Evolutionary conservation across 148 eudicot genomes (phyloP).

Genomic region (Fagopyrum homotropicum): DNA sequence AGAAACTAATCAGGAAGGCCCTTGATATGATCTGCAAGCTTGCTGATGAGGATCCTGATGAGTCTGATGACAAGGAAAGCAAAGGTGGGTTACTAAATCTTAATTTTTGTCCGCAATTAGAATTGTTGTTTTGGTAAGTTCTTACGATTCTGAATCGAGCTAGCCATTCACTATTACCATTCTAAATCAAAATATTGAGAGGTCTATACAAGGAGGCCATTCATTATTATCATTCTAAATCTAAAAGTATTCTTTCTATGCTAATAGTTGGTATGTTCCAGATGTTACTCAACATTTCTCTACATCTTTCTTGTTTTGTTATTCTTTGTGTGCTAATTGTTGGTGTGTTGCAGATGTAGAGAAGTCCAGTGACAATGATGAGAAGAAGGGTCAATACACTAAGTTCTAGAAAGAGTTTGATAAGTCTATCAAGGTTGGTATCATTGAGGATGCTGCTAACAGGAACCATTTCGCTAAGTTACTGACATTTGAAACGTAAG

Average conservation of each 20-base stretch:
- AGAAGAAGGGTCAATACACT: conserved; percentile 86
- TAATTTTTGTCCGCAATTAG: background rate
- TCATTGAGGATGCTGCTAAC: conserved; percentile 95
- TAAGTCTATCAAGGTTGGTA: conserved; percentile 94
- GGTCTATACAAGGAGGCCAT: no score
- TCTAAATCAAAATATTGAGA: background rate
- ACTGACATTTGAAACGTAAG: conserved; percentile 85
- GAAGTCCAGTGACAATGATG: conserved; percentile 61
- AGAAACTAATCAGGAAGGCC: conserved; percentile 94
- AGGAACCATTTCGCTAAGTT: conserved; percentile 95
- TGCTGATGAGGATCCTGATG: conserved; percentile 98
- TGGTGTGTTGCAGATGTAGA: conserved; percentile 55
- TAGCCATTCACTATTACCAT: background rate
- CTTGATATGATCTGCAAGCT: conserved; percentile 98
- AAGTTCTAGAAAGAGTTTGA: conserved; percentile 99
- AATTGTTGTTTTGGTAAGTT: background rate
- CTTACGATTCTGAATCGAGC: background rate
- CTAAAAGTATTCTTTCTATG: no score
- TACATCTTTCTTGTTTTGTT: background rate
- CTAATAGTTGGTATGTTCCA: no score
- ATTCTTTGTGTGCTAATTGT: background rate
- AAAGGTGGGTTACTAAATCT: conserved; percentile 43
- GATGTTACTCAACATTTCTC: no score
- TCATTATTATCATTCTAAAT: no score
- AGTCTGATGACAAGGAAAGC: conserved; percentile 62